Conservation (phyloP, 768 basidiomycete genomes). For the Leccinum variicolor region DNA sequence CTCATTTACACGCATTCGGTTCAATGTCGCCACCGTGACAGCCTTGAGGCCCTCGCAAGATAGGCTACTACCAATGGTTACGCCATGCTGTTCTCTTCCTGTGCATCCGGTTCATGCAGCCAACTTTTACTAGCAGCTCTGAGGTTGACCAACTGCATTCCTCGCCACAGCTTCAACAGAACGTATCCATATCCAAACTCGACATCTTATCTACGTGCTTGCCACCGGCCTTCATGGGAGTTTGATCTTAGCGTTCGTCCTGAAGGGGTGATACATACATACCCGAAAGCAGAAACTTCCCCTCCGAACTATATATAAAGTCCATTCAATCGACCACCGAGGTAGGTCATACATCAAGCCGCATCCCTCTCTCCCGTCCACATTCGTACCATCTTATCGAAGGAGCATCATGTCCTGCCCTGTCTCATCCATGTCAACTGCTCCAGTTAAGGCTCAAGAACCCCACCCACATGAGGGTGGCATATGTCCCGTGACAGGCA, state of each 20-base stretch:
- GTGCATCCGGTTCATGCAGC: background rate
- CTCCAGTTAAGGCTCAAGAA: conserved; percentile 6
- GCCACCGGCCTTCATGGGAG: background rate
- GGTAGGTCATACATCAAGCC: background rate
- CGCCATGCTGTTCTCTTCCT: conserved; percentile 14
- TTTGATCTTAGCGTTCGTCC: background rate
- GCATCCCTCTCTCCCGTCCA: background rate
- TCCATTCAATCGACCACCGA: background rate
- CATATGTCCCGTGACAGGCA: conserved; percentile 42
- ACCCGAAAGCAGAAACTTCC: background rate
- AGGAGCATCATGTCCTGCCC: conserved; percentile 15
- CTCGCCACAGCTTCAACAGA: background rate
- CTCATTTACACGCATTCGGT: background rate
- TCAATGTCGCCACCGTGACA: background rate
- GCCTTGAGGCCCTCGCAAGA: background rate
- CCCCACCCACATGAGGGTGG: conserved; percentile 18
- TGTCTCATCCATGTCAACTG: conserved; percentile 2
- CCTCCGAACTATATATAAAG: background rate
- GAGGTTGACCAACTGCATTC: background rate
- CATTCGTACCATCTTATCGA: background rate
- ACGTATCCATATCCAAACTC: conserved; percentile 15
- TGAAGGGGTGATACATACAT: background rate
- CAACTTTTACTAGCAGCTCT: background rate
- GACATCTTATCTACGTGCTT: conserved; percentile 15
- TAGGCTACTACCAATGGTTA: background rate